Conservation (phyloP, 2,329 filamentous ascomycete genomes). For the Ophiostoma piceae region DNA sequence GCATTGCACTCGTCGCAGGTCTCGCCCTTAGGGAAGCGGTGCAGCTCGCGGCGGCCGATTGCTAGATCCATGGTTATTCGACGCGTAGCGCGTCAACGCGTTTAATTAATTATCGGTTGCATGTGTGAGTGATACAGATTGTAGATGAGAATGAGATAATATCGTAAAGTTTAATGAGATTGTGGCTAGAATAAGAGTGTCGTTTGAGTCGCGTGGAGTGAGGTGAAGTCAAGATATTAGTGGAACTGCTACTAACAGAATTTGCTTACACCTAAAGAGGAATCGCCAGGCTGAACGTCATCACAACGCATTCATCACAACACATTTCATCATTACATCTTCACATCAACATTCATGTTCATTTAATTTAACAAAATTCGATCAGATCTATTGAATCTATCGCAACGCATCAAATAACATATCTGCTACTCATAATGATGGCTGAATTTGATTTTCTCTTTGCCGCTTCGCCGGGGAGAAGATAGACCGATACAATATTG, state of each 20-base stretch:
- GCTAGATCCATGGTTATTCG: conserved; percentile 36
- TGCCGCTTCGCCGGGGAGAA: neutral
- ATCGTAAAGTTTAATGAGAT: neutral
- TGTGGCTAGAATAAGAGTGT: neutral
- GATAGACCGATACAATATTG: conserved; percentile 8
- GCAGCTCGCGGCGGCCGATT: conserved; percentile 39
- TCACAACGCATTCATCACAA: neutral
- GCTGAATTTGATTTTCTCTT: neutral
- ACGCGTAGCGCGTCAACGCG: conserved; percentile 3
- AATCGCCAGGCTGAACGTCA: conserved; percentile 3
- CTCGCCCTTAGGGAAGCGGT: conserved; percentile 49
- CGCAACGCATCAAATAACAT: neutral
- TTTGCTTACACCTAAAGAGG: conserved; percentile 21
- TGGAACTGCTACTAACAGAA: conserved; percentile 18
- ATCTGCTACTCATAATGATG: conserved; percentile 4
- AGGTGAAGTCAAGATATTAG: conserved; percentile 15
- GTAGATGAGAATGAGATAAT: too few relatives aligned
- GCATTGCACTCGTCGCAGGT: conserved; percentile 64
- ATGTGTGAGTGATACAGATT: neutral
- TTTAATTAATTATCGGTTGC: neutral
- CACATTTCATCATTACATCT: neutral
- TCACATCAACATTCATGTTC: neutral
- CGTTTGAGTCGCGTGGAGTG: neutral
- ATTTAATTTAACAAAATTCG: neutral
- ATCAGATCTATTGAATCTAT: neutral